Evolutionary conservation across 148 eudicot genomes (phyloP).

Genomic region (Silene uniflora): DNA sequence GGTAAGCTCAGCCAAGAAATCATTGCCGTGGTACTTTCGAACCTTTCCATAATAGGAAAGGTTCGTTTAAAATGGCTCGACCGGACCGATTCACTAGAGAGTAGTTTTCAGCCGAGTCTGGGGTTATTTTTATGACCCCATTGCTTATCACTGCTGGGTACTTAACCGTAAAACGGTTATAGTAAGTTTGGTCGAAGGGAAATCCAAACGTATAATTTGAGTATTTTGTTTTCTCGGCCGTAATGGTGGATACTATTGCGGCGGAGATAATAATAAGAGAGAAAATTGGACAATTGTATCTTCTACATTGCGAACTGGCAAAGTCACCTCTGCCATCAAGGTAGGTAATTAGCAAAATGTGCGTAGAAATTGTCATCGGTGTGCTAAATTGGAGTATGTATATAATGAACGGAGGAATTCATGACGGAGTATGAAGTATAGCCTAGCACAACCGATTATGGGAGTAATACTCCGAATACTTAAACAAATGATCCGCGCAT

Average conservation of each 20-base stretch:
- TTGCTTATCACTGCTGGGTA: slow-evolving; percentile 46
- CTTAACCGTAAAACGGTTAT: slow-evolving; percentile 21
- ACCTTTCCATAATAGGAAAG: too few species aligned
- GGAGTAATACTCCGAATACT: too few species aligned
- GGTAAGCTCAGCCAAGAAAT: slow-evolving; percentile 86
- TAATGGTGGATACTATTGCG: background rate
- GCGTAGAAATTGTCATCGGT: too few species aligned
- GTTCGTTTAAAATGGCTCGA: too few species aligned
- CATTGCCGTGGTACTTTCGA: slow-evolving; percentile 37
- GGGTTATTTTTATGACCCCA: slow-evolving; percentile 64
- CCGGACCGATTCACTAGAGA: background rate
- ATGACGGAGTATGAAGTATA: too few species aligned
- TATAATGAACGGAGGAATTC: too few species aligned
- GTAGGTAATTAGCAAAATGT: too few species aligned
- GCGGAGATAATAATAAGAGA: slow-evolving; percentile 4
- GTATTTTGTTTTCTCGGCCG: slow-evolving; percentile 11
- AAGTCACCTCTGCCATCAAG: background rate
- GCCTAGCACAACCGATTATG: too few species aligned
- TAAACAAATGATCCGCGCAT: too few species aligned
- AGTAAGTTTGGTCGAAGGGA: slow-evolving; percentile 37
- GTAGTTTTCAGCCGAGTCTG: slow-evolving; percentile 46
- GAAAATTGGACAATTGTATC: background rate
- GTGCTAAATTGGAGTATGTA: too few species aligned
- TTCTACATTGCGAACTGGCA: background rate
- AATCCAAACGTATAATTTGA: slow-evolving; percentile 23